A percentile compares a stretch with the other conserved stretches of the same genome.
Evolutionary conservation across 192 early-diverging fungal genomes (phyloP).

Genomic region (Coemansia sp.): DNA sequence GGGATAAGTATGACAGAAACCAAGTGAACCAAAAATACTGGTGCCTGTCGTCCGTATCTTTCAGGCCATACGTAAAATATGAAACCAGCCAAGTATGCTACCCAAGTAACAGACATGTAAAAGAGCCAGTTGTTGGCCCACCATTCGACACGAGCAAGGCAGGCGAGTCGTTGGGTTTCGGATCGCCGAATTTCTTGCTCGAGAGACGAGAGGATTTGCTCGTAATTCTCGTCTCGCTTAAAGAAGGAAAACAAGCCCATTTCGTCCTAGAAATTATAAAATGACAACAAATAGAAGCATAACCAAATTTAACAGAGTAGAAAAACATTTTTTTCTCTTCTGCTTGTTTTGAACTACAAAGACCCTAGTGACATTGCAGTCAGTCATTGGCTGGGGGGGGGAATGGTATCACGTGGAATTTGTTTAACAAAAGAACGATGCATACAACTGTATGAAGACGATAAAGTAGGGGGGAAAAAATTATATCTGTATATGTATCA

Average conservation of each 20-base stretch:
- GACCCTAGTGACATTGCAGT: not conserved
- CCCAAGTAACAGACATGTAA: constrained; percentile 46
- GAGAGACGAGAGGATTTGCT: constrained; percentile 62
- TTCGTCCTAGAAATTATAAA: not conserved
- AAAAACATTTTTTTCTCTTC: not conserved
- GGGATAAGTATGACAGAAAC: constrained; percentile 25
- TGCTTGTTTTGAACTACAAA: no score
- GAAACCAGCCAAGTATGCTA: constrained; percentile 36
- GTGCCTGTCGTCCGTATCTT: constrained; percentile 21
- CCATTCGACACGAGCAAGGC: constrained; percentile 29
- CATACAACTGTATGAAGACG: no score
- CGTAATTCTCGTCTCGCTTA: constrained; percentile 59
- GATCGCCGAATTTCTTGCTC: constrained; percentile 61
- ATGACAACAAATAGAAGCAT: not conserved
- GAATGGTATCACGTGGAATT: no score
- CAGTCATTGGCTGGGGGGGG: not conserved
- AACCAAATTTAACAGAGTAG: not conserved
- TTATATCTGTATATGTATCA: constrained; percentile 1
- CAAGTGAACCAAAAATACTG: constrained; percentile 22
- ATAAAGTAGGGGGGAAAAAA: not conserved
- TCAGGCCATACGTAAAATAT: constrained; percentile 52
- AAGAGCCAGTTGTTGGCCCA: constrained; percentile 44
- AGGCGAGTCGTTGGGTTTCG: constrained; percentile 40
- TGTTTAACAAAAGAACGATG: no score
- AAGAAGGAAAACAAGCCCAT: constrained; percentile 47